Evolutionary conservation across 2,329 filamentous ascomycete genomes (phyloP).

Genomic region (Zymoseptoria pseudotritici): DNA sequence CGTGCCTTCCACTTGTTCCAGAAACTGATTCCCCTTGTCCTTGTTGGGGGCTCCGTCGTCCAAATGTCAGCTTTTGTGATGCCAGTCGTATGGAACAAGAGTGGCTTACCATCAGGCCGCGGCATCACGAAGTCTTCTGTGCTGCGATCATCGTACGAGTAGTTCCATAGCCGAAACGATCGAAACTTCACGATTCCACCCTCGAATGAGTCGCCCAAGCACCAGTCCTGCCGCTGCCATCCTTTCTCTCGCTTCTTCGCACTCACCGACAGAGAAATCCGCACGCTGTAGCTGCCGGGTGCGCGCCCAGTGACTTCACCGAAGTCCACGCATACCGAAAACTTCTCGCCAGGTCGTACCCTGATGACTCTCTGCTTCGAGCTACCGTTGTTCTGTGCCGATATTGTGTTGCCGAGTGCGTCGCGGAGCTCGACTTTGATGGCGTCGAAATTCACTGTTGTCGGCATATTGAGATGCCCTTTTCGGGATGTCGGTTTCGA

Average conservation of each 20-base stretch:
- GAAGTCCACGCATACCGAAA: neutral
- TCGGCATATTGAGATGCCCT: neutral
- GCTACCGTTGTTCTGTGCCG: neutral
- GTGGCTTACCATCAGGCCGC: too few species aligned
- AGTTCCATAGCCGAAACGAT: neutral
- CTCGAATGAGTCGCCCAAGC: neutral
- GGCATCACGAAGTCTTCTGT: too few species aligned
- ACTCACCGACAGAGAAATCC: neutral
- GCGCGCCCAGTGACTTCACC: neutral
- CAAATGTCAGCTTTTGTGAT: too few species aligned
- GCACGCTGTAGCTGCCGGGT: neutral
- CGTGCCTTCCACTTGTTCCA: too few species aligned
- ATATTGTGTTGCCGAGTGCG: neutral
- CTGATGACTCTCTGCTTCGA: neutral
- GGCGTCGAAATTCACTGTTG: neutral
- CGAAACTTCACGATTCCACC: neutral
- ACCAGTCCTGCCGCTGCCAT: neutral
- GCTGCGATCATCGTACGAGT: too few species aligned
- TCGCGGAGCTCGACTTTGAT: neutral
- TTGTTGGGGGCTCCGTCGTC: too few species aligned
- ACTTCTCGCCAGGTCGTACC: neutral
- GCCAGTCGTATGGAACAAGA: too few species aligned
- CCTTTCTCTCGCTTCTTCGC: neutral
- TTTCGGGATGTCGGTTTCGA: neutral
- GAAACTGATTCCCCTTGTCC: too few species aligned